Evolutionary conservation across 83 land plant genomes (phyloP).

Genomic region (Picea mariana): DNA sequence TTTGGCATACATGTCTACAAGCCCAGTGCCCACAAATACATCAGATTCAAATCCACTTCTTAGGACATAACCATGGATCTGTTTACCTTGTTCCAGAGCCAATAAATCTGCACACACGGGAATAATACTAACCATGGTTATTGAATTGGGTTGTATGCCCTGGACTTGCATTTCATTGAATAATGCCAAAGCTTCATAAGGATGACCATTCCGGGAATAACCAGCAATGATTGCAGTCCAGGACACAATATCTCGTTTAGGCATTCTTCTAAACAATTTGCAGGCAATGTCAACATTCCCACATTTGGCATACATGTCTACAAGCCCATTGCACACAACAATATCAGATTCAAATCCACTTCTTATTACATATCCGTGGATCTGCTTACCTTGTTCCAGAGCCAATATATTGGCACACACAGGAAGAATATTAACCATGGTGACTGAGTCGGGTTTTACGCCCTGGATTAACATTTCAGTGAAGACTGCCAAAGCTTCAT

Average conservation of each 20-base stretch:
- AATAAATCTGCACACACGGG: too few relatives aligned
- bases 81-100: too few relatives aligned
- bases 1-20: too few relatives aligned
- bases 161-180: slow-evolving; percentile 21
- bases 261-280: slow-evolving; percentile 5
- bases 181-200: slow-evolving; percentile 3
- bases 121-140: slow-evolving; percentile 11
- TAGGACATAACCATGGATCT: too few relatives aligned
- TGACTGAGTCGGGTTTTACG: slow-evolving; percentile 13
- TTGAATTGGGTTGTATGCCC: slow-evolving; percentile 16
- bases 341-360: slow-evolving; percentile 18
- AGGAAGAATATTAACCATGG: slow-evolving; percentile 18
- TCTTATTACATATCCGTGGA: slow-evolving; percentile 7
- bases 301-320: slow-evolving; percentile 26
- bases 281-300: slow-evolving; percentile 19
- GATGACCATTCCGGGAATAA: slow-evolving; percentile 16
- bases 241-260: slow-evolving; percentile 16
- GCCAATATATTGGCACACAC: slow-evolving; percentile 22
- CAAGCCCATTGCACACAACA: slow-evolving; percentile 16
- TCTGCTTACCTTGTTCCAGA: slow-evolving; percentile 13
- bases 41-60: too few relatives aligned
- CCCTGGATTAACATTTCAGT: slow-evolving; percentile 9
- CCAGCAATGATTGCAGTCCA: slow-evolving; percentile 29
- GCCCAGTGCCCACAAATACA: too few relatives aligned
- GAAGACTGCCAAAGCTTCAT: slow-evolving; percentile 22